Base-by-base conservation (phyloP, 768 basidiomycete genomes). In the Clitopilus hobsonii region DNA sequence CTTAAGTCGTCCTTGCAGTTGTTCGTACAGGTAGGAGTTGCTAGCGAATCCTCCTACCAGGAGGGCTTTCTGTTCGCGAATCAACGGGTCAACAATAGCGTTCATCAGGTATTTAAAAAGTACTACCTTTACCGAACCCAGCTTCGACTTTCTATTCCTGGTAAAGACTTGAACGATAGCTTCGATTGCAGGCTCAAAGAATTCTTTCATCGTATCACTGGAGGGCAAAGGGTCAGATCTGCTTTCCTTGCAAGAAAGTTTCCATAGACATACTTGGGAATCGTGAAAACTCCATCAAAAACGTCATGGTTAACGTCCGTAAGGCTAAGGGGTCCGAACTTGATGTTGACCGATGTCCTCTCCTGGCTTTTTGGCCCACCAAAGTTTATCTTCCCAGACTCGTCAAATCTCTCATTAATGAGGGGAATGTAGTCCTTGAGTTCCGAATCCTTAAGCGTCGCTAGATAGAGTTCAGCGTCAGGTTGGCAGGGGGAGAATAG, bases 21-120 rank as follows among this genome's bases (percentile, higher is more conserved):
- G n/a, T n/a, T n/a, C n/a, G n/a, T n/a, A n/a, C n/a, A n/a, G n/a
- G n/a, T n/a, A n/a, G n/a, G n/a, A n/a, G n/a, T n/a, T 79, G 0
- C 72, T 72, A 13, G 74, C 72, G 60, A 78, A 79, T 0, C 78
- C 79, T n/a, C 78, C 78, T 5, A 80, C 77, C 0, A 80, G 69
- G n/a, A 67, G 50, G 8, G 67, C 64, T 16, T 56, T 58, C 68
- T 69, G 32, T n/a, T n/a, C n/a, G n/a, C n/a, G n/a, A n/a, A n/a
- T n/a, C n/a, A 50, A 22, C 2, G 2, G 20, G 20, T 5, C 45
- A 6, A 11, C 18, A 5, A 13, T 20, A 48, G 18, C 20, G 45
- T 51, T 22, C 32, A 30, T 16, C 6, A 26, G 26, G 18, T 32
- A 11, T 13, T 16, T 27, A 6, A 13, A 18, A 13, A 20, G 38